These are phyloP conservation scores for Fusarium graminum DNA, from an alignment of 2,329 filamentous ascomycete species.

Conservation along the genomic window DNA sequence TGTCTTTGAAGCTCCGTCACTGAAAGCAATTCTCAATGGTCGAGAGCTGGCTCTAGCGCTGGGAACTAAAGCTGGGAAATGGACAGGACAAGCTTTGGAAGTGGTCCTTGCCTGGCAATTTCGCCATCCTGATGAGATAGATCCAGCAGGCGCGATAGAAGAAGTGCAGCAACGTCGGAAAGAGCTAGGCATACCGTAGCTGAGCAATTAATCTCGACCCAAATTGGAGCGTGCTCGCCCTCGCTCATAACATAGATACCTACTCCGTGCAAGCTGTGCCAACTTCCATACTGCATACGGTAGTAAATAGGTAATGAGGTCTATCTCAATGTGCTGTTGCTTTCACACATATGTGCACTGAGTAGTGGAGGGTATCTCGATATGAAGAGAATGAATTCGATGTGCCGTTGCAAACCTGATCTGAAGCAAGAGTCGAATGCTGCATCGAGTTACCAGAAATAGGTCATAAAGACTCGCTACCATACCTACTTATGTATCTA, in stretches of 20 bases:
- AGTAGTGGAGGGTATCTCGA: not conserved
- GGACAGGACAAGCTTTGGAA: constrained; percentile 85
- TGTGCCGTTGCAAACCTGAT: not conserved
- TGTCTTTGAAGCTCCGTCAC: constrained; percentile 67
- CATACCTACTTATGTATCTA: no score
- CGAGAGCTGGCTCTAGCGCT: constrained; percentile 77
- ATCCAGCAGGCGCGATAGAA: constrained; percentile 70
- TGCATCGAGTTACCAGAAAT: not conserved
- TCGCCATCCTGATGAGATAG: constrained; percentile 76
- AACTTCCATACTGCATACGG: not conserved
- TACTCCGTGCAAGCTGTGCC: not conserved
- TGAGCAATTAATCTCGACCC: not conserved
- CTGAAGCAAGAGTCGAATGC: not conserved
- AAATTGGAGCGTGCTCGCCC: not conserved
- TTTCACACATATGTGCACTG: not conserved
- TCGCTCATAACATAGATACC: not conserved
- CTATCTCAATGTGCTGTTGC: not conserved
- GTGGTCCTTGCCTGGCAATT: constrained; percentile 91
- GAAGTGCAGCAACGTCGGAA: constrained; percentile 66
- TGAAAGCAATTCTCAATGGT: constrained; percentile 79
- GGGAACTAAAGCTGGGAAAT: constrained; percentile 79
- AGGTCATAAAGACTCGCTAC: not conserved
- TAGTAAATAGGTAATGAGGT: not conserved
- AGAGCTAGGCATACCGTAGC: constrained; percentile 62
- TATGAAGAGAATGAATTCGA: not conserved